A percentile compares a stretch with the other conserved stretches of the same genome.
Evolutionary conservation across 257 asterid genomes (phyloP).

Genomic region (Orobanche coerulescens): DNA sequence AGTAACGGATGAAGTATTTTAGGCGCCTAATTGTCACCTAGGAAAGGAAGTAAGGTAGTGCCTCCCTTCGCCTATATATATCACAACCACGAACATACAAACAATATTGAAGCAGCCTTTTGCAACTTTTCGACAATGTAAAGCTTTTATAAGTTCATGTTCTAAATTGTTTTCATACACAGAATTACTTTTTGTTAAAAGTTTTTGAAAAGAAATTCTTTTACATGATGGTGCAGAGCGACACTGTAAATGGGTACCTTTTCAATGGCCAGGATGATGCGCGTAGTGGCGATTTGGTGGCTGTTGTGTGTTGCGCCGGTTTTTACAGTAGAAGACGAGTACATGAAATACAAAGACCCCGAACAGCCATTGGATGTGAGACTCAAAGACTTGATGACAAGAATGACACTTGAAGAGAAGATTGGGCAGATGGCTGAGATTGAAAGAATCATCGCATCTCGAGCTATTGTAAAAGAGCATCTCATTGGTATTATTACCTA

Average conservation of each 20-base stretch:
- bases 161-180: too few species aligned
- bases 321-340: constrained; percentile 26
- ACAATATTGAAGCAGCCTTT: too few species aligned
- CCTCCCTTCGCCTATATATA: too few species aligned
- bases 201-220: too few species aligned
- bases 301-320: background rate
- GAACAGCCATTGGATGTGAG: constrained; percentile 34
- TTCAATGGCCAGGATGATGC: background rate
- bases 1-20: too few species aligned
- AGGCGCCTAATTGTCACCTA: too few species aligned
- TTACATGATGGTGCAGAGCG: too few species aligned
- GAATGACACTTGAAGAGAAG: constrained; percentile 55
- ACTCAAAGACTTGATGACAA: constrained; percentile 37
- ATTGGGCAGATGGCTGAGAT: constrained; percentile 62
- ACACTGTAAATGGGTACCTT: background rate
- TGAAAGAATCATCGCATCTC: constrained; percentile 34
- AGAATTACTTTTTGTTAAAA: too few species aligned
- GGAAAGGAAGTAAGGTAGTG: too few species aligned
- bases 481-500: constrained; percentile 39
- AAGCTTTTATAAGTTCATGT: too few species aligned
- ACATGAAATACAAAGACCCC: constrained; percentile 46
- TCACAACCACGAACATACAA: too few species aligned
- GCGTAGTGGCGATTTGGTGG: background rate
- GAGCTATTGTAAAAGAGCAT: constrained; percentile 35
- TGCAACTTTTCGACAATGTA: too few species aligned